phyloP scores from a whole-genome alignment of 768 basidiomycete species.

The Amanita phalloides region DNA sequence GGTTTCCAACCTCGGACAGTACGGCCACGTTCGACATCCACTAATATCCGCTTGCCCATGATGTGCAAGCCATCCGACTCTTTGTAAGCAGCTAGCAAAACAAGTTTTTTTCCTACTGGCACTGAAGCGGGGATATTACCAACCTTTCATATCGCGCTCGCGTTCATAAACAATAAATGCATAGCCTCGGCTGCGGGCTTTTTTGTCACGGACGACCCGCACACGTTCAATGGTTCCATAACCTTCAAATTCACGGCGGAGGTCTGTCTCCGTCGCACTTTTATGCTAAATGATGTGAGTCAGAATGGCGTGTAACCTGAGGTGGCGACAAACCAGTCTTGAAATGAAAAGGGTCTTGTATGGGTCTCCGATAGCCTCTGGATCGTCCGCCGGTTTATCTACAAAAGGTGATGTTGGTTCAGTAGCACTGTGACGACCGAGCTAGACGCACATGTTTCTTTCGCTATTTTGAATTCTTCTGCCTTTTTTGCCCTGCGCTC shows the following conservation, averaged over 20 bases:
- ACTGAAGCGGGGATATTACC: conserved; percentile 9
- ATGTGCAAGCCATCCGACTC: conserved; percentile 96
- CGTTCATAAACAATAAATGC: conserved; percentile 97
- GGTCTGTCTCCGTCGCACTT: conserved; percentile 81
- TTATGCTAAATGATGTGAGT: conserved; percentile 54
- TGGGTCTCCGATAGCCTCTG: conserved; percentile 88
- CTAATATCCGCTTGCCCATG: conserved; percentile 91
- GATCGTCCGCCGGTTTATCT: conserved; percentile 92
- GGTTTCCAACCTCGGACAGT: conserved; percentile 99
- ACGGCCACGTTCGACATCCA: conserved; percentile 96
- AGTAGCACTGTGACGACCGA: not conserved
- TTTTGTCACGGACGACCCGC: conserved; percentile 86
- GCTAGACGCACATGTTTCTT: conserved; percentile 66
- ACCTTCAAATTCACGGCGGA: conserved; percentile 90
- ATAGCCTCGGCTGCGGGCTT: conserved; percentile 80
- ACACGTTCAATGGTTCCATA: conserved; percentile 94
- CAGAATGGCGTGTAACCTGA: not conserved
- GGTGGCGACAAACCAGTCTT: conserved; percentile 50
- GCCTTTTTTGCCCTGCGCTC: conserved; percentile 67
- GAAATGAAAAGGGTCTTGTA: conserved; percentile 98
- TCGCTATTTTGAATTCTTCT: conserved; percentile 70
- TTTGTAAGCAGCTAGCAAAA: conserved; percentile 78
- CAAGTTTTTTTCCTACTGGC: conserved; percentile 9
- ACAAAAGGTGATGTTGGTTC: conserved; percentile 8
- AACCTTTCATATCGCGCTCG: conserved; percentile 99